Evolutionary conservation across 805 yeast species (phyloP).

Genomic region (Ogataea parapolymorpha): DNA sequence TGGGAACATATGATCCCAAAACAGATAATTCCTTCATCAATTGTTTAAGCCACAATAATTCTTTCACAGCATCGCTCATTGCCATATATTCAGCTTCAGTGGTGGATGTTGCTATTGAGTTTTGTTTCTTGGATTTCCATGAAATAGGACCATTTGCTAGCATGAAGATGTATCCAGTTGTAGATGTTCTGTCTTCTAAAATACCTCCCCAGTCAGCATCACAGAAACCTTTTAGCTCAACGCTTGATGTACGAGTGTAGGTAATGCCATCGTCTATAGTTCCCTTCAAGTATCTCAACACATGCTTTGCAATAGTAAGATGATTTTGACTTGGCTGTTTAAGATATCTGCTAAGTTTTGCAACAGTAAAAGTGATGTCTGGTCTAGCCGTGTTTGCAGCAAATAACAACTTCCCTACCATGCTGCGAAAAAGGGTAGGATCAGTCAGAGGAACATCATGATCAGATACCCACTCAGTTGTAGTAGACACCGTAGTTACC

Average conservation of each 20-base stretch:
- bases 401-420: constrained; percentile 12
- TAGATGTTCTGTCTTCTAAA: constrained; percentile 8
- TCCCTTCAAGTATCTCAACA: constrained; percentile 16
- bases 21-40: not conserved
- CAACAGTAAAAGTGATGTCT: constrained; percentile 2
- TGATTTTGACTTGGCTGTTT: constrained; percentile 5
- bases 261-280: constrained; percentile 3
- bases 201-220: constrained; percentile 19
- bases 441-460: not conserved
- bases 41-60: not conserved
- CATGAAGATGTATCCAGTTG: constrained; percentile 10
- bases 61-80: not conserved
- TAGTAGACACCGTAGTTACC: not conserved
- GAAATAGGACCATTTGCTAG: constrained; percentile 12
- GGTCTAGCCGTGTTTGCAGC: constrained; percentile 9
- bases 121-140: constrained; percentile 20
- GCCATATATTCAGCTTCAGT: constrained; percentile 20
- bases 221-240: constrained; percentile 7
- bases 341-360: constrained; percentile 4
- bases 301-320: constrained; percentile 8
- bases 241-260: not conserved
- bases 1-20: not conserved
- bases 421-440: constrained; percentile 10
- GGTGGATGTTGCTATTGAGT: constrained; percentile 11
- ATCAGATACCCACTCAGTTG: not conserved